Conservation (phyloP, 768 basidiomycete genomes). For the Wakefieldia striispora region DNA sequence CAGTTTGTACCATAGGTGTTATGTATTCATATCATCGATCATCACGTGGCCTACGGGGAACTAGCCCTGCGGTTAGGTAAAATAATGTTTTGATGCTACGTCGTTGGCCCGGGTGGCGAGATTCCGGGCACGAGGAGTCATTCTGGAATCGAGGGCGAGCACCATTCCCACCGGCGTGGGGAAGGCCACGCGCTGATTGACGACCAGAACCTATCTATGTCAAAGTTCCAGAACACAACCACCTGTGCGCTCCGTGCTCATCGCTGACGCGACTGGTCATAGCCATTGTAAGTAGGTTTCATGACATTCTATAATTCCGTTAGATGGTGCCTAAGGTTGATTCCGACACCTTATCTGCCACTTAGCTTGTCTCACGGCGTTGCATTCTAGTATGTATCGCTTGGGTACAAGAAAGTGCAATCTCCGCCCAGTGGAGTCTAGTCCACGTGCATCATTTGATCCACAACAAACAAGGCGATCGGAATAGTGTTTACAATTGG, state of each 20-base stretch:
- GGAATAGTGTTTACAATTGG: neutral
- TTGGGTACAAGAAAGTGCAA: neutral
- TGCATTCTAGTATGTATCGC: neutral
- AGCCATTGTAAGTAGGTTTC: neutral
- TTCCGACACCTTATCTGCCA: neutral
- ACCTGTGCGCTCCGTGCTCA: neutral
- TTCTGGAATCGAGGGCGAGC: too few species aligned
- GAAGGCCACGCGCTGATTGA: neutral
- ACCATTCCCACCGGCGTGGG: neutral
- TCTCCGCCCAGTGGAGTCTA: neutral
- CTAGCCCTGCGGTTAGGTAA: too few species aligned
- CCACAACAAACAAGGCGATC: neutral
- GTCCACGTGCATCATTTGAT: slow-evolving; percentile 5
- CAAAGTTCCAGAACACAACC: slow-evolving; percentile 3
- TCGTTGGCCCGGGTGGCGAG: too few species aligned
- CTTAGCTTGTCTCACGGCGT: neutral
- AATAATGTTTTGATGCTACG: too few species aligned
- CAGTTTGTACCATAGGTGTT: too few species aligned
- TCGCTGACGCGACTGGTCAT: neutral
- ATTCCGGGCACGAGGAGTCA: too few species aligned
- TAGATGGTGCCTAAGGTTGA: neutral
- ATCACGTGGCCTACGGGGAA: too few species aligned
- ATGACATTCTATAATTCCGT: neutral
- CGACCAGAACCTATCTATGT: slow-evolving; percentile 1
- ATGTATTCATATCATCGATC: too few species aligned